Conservation (phyloP, 371 early-diverging fungal species). For the Apophysomyces sp. region DNA sequence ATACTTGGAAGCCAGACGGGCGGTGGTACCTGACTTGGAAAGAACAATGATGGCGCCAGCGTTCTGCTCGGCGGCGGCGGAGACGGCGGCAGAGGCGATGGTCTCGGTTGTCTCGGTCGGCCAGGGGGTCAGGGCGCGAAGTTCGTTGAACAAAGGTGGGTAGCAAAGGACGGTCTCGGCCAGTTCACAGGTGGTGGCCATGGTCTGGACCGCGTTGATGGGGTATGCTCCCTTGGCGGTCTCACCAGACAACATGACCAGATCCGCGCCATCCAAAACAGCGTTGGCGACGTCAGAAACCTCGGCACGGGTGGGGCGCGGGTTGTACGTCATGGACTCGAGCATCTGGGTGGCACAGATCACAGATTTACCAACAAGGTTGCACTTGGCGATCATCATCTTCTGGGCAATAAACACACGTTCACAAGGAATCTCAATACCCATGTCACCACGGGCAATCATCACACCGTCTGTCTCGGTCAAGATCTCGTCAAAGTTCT, state of each 20-base stretch:
- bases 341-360: constrained; percentile 99
- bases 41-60: constrained; percentile 87
- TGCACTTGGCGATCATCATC: constrained; percentile 95
- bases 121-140: constrained; percentile 71
- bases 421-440: constrained; percentile 92
- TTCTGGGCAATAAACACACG: constrained; percentile 91
- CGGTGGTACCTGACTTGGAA: constrained; percentile 79
- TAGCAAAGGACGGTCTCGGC: constrained; percentile 78
- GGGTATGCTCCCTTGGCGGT: constrained; percentile 90
- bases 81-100: constrained; percentile 89
- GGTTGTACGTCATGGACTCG: constrained; percentile 95
- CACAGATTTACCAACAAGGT: constrained; percentile 90
- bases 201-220: constrained; percentile 71
- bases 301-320: constrained; percentile 96
- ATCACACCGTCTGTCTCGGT: constrained; percentile 96
- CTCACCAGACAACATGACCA: constrained; percentile 97
- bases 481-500: constrained; percentile 95
- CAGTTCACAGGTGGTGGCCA: constrained; percentile 66
- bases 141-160: constrained; percentile 72
- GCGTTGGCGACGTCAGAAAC: constrained; percentile 99
- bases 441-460: constrained; percentile 98
- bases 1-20: constrained; percentile 91
- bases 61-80: constrained; percentile 79
- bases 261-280: constrained; percentile 92
- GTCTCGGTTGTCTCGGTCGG: constrained; percentile 87